Evolutionary conservation across 495 filamentous ascomycete species (phyloP), one percentile per base, ranked within the genome.

Genomic region (Aspergillus asperescens): DNA sequence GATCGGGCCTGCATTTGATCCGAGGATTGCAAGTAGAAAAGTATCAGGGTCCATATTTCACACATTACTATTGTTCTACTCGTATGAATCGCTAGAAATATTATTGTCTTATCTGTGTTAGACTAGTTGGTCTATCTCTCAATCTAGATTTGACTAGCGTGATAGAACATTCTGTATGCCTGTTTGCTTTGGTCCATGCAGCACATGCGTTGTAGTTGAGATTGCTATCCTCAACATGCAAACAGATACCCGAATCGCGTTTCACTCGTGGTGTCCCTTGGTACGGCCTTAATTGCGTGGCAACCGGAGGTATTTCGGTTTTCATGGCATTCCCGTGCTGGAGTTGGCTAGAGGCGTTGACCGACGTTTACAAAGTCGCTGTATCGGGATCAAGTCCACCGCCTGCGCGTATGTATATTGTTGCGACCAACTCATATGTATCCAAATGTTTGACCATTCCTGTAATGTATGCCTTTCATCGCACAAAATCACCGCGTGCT

Each of bases 401-500:
- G 13, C n/a, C 32, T 35, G 32, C 32, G 32, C 32, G 5, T 3
- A 9, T 16, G 16, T 31, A 16, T 4, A 35, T 16, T 15, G 3
- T 7, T 16, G 32, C 32, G n/a, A n/a, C n/a, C n/a, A 35, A 35
- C 3, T 10, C 29, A 12, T 12, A 10, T 10, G 13, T 31, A 10
- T 35, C 32, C 32, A 15, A 3, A 35, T 15, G 5, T 8, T 35
- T 16, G 32, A 15, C 13, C 32, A n/a, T 15, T 16, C 32, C 9
- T 16, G 32, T 3, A 10, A 5, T 10, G 23, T 13, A 25, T 39
- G 25, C 22, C 25, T 25, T 12, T 18, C 1, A 22, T 22, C 32
- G 24, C 43, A 38, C 25, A n/a, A 19, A 15, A 46, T 70, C 60
- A 72, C 42, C 68, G 66, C 29, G 60, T 58, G 6, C 71, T 71